phyloP scores from a whole-genome alignment of 306 rosid genomes.

The Vicia sativa region DNA sequence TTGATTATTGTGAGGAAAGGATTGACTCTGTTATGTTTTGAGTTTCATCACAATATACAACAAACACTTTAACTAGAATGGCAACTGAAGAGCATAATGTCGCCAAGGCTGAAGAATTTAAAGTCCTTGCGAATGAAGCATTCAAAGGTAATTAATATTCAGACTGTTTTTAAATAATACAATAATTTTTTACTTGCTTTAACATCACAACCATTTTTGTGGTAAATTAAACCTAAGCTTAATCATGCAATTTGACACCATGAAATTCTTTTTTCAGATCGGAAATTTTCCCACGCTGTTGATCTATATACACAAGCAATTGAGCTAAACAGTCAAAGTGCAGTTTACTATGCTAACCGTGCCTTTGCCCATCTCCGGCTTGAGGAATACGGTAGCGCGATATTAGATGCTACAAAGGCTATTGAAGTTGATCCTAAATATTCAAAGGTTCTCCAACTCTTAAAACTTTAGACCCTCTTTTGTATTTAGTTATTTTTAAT shows the following conservation, averaged over 20 bases:
- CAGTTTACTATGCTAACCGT: conserved; percentile 93
- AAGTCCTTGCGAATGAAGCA: conserved; percentile 80
- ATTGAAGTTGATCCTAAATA: conserved; percentile 90
- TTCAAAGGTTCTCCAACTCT: conserved; percentile 66
- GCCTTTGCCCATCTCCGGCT: conserved; percentile 91
- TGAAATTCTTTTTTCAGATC: conserved; percentile 64
- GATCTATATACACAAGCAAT: conserved; percentile 87
- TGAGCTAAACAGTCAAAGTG: conserved; percentile 71
- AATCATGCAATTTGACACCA: conserved; percentile 21
- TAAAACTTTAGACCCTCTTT: conserved; percentile 17
- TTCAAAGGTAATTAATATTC: conserved; percentile 62
- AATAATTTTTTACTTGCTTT: conserved; percentile 24
- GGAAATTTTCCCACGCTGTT: conserved; percentile 81
- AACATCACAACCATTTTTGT: conserved; percentile 11
- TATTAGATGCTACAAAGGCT: conserved; percentile 89
- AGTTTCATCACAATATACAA: conserved; percentile 33
- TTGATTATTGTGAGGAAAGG: conserved; percentile 30
- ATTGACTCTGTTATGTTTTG: conserved; percentile 46
- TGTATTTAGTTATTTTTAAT: conserved; percentile 30
- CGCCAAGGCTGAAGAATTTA: conserved; percentile 76
- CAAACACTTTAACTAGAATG: conserved; percentile 54
- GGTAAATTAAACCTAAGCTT: neutral
- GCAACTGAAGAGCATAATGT: conserved; percentile 55
- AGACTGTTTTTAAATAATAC: neutral
- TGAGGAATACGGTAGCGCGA: conserved; percentile 97